These are phyloP conservation scores for Pyrenophora teres DNA, from an alignment of 2,329 filamentous ascomycete genomes.

Conservation along the genomic window DNA sequence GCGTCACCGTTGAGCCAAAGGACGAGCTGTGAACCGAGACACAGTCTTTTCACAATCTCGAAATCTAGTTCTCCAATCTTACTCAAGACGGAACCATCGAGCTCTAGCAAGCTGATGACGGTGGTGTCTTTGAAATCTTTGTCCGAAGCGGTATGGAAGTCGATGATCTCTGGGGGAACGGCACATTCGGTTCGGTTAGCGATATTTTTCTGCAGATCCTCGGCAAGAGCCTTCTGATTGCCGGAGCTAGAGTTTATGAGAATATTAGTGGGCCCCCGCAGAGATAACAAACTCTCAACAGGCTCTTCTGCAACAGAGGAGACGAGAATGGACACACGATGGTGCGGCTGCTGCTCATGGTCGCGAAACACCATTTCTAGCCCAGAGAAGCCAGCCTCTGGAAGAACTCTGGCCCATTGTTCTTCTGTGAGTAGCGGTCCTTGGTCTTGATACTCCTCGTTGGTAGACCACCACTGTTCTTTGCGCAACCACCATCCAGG, in stretches of 20 bases:
- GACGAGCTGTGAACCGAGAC: neutral
- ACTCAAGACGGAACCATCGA: neutral
- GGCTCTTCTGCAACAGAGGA: neutral
- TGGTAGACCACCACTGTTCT: neutral
- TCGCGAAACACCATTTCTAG: constrained; percentile 22
- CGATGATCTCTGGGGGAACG: neutral
- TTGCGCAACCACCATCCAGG: constrained; percentile 27
- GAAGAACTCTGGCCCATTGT: constrained; percentile 41
- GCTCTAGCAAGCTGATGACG: neutral
- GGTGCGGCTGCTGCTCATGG: neutral
- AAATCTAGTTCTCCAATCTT: neutral
- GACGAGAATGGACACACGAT: neutral
- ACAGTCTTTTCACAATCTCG: neutral
- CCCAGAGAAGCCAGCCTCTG: constrained; percentile 36
- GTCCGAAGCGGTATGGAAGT: neutral
- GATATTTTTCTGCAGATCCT: neutral
- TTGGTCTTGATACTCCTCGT: neutral
- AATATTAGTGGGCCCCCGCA: neutral
- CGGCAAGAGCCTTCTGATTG: neutral
- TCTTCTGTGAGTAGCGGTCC: neutral
- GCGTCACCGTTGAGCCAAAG: neutral
- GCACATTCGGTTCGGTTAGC: neutral
- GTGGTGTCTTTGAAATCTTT: neutral
- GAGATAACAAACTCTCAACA: no score
- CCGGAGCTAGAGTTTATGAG: neutral